Evolutionary conservation across 768 basidiomycete genomes (phyloP).

Genomic region (Auriscalpium vulgare): DNA sequence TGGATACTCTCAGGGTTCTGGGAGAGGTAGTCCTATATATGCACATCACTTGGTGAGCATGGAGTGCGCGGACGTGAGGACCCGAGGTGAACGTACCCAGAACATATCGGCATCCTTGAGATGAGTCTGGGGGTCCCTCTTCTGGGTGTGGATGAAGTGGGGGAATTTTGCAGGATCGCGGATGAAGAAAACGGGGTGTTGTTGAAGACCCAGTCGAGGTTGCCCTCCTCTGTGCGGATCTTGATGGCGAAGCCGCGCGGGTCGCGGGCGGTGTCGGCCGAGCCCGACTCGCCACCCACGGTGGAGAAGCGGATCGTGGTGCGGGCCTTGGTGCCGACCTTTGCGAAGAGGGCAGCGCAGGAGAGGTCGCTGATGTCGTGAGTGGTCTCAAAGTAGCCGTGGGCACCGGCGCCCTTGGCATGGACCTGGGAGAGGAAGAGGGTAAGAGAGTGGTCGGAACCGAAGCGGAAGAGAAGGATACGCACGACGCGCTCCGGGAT

Average conservation of each 20-base stretch:
- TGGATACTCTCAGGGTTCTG: conserved; percentile 88
- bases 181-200: conserved; percentile 93
- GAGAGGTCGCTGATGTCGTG: conserved; percentile 80
- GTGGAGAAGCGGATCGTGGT: conserved; percentile 88
- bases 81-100: conserved; percentile 42
- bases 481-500: conserved; percentile 90
- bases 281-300: conserved; percentile 83
- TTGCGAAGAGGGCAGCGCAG: conserved; percentile 56
- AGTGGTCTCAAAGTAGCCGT: conserved; percentile 89
- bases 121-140: conserved; percentile 88
- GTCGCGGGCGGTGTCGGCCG: conserved; percentile 88
- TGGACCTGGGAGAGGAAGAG: conserved; percentile 50
- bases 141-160: conserved; percentile 92
- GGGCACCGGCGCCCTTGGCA: conserved; percentile 88
- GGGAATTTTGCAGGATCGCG: conserved; percentile 84
- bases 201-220: conserved; percentile 89
- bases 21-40: conserved; percentile 71
- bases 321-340: conserved; percentile 59
- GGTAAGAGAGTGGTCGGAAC: neutral
- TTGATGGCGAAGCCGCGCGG: conserved; percentile 90
- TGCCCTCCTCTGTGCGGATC: conserved; percentile 85
- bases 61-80: neutral
- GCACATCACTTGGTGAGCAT: neutral
- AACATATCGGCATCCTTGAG: conserved; percentile 82
- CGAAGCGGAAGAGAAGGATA: conserved; percentile 6